phyloP scores from a whole-genome alignment of 2,329 filamentous ascomycete species.

The Hypocrella siamensis region DNA sequence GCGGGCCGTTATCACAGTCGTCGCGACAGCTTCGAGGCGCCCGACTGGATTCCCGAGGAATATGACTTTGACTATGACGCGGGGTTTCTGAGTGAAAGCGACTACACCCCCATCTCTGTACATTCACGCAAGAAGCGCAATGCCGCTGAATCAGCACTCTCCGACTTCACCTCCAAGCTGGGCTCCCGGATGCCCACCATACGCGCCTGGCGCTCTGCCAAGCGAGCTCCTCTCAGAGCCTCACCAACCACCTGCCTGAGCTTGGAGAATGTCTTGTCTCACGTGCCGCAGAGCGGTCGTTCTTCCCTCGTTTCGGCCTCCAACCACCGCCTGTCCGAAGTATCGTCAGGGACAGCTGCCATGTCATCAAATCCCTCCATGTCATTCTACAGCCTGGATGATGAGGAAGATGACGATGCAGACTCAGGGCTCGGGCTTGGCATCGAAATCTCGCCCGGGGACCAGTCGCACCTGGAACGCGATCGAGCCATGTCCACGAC shows the following conservation, averaged over 20 bases:
- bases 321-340: slow-evolving; percentile 28
- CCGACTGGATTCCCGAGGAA: slow-evolving; percentile 23
- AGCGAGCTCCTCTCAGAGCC: slow-evolving; percentile 27
- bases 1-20: slow-evolving; percentile 49
- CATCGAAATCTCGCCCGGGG: slow-evolving; percentile 17
- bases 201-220: slow-evolving; percentile 31
- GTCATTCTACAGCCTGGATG: slow-evolving; percentile 43
- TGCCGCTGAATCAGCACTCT: slow-evolving; percentile 41
- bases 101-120: slow-evolving; percentile 30
- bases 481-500: slow-evolving; percentile 55
- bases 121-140: slow-evolving; percentile 37
- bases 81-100: slow-evolving; percentile 50
- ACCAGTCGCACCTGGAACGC: slow-evolving; percentile 35
- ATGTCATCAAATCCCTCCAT: slow-evolving; percentile 45
- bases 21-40: slow-evolving; percentile 26
- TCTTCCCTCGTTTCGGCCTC: slow-evolving; percentile 63
- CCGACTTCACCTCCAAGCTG: slow-evolving; percentile 48
- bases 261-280: slow-evolving; percentile 60
- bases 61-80: slow-evolving; percentile 47
- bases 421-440: slow-evolving; percentile 17
- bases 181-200: slow-evolving; percentile 43
- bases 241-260: slow-evolving; percentile 68
- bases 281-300: slow-evolving; percentile 58
- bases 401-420: slow-evolving; percentile 26
- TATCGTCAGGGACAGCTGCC: slow-evolving; percentile 36